Conservation (phyloP, 2,329 filamentous ascomycete species). For the Remersonia thermophila region DNA sequence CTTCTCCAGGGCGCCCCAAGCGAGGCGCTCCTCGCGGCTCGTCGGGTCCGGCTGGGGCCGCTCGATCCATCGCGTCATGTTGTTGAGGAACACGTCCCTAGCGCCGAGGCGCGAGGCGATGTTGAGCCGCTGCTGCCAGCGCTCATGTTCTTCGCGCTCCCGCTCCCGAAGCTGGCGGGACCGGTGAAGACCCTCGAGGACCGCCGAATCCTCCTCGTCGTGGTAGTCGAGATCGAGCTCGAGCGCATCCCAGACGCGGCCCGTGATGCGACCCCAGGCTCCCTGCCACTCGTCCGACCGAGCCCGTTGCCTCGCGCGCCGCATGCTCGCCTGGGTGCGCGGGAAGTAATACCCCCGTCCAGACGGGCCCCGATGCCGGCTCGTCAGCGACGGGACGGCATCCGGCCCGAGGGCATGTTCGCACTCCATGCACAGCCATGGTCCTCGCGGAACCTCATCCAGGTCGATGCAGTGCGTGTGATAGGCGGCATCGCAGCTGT, state of each 20-base stretch:
- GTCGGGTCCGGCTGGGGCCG: slow-evolving; percentile 37
- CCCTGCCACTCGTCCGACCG: slow-evolving; percentile 81
- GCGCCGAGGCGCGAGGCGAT: slow-evolving; percentile 73
- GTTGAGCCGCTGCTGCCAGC: slow-evolving; percentile 74
- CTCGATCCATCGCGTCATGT: slow-evolving; percentile 45
- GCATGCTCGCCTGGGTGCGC: slow-evolving; percentile 46
- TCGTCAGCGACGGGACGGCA: slow-evolving; percentile 18
- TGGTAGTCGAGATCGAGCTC: slow-evolving; percentile 76
- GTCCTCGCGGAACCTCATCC: slow-evolving; percentile 58
- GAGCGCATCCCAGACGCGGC: slow-evolving; percentile 51
- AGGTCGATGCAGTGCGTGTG: slow-evolving; percentile 88
- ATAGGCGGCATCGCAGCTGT: slow-evolving; percentile 78
- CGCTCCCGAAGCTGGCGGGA: slow-evolving; percentile 42
- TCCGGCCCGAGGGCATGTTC: slow-evolving; percentile 35
- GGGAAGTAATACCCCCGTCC: slow-evolving; percentile 28
- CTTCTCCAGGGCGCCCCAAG: slow-evolving; percentile 85
- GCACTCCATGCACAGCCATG: slow-evolving; percentile 91
- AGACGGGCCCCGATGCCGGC: background rate
- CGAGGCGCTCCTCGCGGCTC: slow-evolving; percentile 65
- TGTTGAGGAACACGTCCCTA: slow-evolving; percentile 56
- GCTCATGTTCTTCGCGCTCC: slow-evolving; percentile 45
- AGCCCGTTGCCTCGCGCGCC: slow-evolving; percentile 44
- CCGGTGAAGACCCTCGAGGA: slow-evolving; percentile 38
- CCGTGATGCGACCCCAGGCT: slow-evolving; percentile 59
- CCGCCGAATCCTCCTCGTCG: slow-evolving; percentile 54